phyloP scores from a whole-genome alignment of 495 filamentous ascomycete species.

The Penicillium riverlandense region DNA sequence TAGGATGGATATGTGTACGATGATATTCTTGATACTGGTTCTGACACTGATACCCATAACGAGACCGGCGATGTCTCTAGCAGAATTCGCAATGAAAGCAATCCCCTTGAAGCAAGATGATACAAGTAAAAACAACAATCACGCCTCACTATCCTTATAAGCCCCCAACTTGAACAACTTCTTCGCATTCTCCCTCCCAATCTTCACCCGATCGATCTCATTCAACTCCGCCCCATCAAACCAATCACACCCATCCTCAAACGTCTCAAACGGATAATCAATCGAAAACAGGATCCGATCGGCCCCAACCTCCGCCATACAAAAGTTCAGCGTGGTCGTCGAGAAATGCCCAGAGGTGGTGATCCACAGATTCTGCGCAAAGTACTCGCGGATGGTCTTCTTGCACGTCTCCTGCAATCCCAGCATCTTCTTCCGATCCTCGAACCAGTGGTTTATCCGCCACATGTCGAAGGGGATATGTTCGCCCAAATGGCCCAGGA shows the following conservation, averaged over 20 bases:
- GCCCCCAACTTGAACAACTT: constrained; percentile 41
- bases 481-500: constrained; percentile 63
- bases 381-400: constrained; percentile 50
- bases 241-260: constrained; percentile 47
- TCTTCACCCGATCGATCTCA: constrained; percentile 35
- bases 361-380: constrained; percentile 55
- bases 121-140: too few species aligned
- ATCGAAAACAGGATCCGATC: constrained; percentile 43
- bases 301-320: constrained; percentile 34
- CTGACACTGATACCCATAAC: too few species aligned
- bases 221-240: constrained; percentile 44
- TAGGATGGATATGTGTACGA: too few species aligned
- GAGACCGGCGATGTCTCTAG: too few species aligned
- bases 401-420: constrained; percentile 37
- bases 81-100: too few species aligned
- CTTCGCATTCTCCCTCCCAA: constrained; percentile 49
- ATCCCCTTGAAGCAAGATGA: too few species aligned
- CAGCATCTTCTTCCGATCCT: constrained; percentile 39
- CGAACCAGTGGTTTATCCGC: constrained; percentile 53
- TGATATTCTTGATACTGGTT: too few species aligned
- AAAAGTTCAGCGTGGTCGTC: constrained; percentile 45
- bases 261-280: constrained; percentile 48
- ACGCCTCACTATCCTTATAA: constrained; percentile 28
- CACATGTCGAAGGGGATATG: constrained; percentile 58
- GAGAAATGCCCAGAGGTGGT: constrained; percentile 58